Percentiles rank a stretch among this genome's conserved stretches.
Evolutionary conservation across 345 rosid species (phyloP).

Genomic region (Passiflora organensis): DNA sequence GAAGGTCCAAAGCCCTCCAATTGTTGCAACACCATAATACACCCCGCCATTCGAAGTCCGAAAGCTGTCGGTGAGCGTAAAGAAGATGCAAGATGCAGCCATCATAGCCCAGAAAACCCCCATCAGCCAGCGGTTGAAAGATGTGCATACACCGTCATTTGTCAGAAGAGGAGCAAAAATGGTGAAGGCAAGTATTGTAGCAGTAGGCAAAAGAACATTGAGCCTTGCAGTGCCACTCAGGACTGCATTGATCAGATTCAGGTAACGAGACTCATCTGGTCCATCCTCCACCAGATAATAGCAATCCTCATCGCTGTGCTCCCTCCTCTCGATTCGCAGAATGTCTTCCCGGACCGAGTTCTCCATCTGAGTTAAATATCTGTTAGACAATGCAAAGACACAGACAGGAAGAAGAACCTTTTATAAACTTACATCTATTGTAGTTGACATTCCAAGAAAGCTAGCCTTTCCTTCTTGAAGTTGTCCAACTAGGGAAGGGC

Average conservation of each 20-base stretch:
- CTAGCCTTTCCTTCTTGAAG: slow-evolving; percentile 11
- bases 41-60: slow-evolving; percentile 34
- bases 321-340: background rate
- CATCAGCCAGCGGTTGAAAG: slow-evolving; percentile 35
- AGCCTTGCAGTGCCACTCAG: slow-evolving; percentile 47
- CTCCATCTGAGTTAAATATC: slow-evolving; percentile 7
- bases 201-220: slow-evolving; percentile 47
- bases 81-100: slow-evolving; percentile 39
- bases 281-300: slow-evolving; percentile 28
- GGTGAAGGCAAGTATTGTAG: slow-evolving; percentile 46
- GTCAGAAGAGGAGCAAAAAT: slow-evolving; percentile 49
- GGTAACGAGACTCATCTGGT: slow-evolving; percentile 31
- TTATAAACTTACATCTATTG: too few species aligned
- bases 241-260: slow-evolving; percentile 35
- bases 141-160: slow-evolving; percentile 38
- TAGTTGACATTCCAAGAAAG: background rate
- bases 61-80: slow-evolving; percentile 42
- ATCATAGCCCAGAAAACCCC: slow-evolving; percentile 24
- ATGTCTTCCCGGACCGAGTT: slow-evolving; percentile 13
- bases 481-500: background rate
- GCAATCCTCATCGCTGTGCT: slow-evolving; percentile 6
- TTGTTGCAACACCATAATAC: slow-evolving; percentile 43
- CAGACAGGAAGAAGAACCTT: background rate
- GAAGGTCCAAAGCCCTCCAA: slow-evolving; percentile 44
- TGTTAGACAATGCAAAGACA: background rate